Evolutionary conservation across 2,329 filamentous ascomycete species (phyloP).

Genomic region (Pseudogymnoascus sp.): DNA sequence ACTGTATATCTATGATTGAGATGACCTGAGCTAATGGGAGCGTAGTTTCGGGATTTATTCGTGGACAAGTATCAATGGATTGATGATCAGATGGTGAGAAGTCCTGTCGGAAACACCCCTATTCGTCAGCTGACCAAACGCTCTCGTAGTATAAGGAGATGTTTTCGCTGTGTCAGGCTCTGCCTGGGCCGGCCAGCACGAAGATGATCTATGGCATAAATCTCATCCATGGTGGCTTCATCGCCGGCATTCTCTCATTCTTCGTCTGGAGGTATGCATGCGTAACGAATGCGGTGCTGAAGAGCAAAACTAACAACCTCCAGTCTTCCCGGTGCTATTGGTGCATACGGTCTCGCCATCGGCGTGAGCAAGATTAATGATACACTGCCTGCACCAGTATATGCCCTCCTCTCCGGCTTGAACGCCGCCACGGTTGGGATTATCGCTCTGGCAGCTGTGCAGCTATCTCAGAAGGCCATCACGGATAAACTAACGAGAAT

Average conservation of each 20-base stretch:
- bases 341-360: slow-evolving; percentile 60
- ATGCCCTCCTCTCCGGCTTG: slow-evolving; percentile 62
- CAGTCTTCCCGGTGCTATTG: slow-evolving; percentile 62
- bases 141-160: slow-evolving; percentile 55
- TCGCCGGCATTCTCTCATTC: slow-evolving; percentile 48
- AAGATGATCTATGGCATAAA: slow-evolving; percentile 67
- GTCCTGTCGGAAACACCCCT: background rate
- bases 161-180: slow-evolving; percentile 60
- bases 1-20: background rate
- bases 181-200: slow-evolving; percentile 61
- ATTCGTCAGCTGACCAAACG: background rate
- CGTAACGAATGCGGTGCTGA: background rate
- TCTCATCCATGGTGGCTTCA: slow-evolving; percentile 52
- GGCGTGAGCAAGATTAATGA: slow-evolving; percentile 55
- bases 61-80: slow-evolving; percentile 56
- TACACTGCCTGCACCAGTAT: slow-evolving; percentile 53
- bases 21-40: background rate
- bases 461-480: slow-evolving; percentile 61
- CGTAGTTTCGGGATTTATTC: slow-evolving; percentile 52
- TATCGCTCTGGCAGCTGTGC: slow-evolving; percentile 60
- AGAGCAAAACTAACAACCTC: slow-evolving; percentile 47
- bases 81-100: slow-evolving; percentile 49
- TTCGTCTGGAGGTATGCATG: background rate
- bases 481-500: slow-evolving; percentile 55
- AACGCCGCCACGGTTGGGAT: slow-evolving; percentile 68